phyloP scores from a whole-genome alignment of 2,329 filamentous ascomycete species.

The Clarireedia sp. region DNA sequence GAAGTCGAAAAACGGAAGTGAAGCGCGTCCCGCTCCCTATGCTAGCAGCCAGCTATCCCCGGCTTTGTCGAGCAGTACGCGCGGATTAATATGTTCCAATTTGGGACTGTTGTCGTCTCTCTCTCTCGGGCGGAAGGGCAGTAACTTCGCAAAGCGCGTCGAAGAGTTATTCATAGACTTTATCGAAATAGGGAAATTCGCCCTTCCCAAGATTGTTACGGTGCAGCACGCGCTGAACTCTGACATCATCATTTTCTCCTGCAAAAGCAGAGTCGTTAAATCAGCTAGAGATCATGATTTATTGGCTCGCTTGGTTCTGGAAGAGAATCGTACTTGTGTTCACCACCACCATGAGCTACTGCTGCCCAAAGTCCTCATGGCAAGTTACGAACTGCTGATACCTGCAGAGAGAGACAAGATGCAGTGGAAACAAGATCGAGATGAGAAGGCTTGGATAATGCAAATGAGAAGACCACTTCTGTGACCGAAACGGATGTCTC shows the following conservation, averaged over 20 bases:
- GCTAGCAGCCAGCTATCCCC: neutral
- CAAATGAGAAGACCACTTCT: neutral
- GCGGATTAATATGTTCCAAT: neutral
- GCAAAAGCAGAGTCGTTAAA: neutral
- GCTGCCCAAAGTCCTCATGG: neutral
- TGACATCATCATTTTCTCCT: neutral
- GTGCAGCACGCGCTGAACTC: neutral
- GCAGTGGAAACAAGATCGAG: neutral
- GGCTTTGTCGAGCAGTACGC: neutral
- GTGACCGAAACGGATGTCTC: neutral
- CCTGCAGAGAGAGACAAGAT: neutral
- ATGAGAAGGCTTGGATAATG: neutral
- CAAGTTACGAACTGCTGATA: neutral
- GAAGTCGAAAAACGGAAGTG: neutral
- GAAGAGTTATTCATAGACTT: neutral
- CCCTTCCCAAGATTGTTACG: neutral
- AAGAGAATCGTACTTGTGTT: neutral
- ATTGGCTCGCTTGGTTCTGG: neutral
- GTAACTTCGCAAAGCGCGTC: neutral
- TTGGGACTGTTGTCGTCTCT: neutral
- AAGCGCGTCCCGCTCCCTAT: neutral
- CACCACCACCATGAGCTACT: neutral
- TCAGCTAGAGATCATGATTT: neutral
- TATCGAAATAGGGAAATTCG: neutral
- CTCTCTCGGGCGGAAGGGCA: neutral